Conservation (phyloP, 1,284 basidiomycete species). For the Gomphus sp. region DNA sequence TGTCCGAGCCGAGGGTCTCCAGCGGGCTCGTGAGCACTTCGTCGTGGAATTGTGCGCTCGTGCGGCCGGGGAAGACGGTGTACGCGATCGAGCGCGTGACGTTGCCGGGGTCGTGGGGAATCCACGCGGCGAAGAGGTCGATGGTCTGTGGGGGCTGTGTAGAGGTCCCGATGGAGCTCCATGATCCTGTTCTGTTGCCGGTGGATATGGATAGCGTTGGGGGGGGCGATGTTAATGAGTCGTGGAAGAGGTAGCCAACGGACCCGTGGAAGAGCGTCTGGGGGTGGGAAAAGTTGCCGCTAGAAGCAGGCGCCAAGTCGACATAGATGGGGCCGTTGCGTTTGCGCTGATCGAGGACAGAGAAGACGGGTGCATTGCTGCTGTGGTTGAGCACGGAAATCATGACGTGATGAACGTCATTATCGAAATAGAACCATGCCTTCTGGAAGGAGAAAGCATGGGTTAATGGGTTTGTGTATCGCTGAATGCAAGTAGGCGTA, state of each 20-base stretch:
- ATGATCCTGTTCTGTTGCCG: conserved; percentile 44
- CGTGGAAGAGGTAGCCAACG: conserved; percentile 19
- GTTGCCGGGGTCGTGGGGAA: conserved; percentile 31
- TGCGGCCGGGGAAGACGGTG: conserved; percentile 42
- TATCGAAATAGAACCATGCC: conserved; percentile 62
- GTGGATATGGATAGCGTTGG: conserved; percentile 32
- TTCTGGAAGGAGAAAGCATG: conserved; percentile 52
- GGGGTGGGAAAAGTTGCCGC: conserved; percentile 8
- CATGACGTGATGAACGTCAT: conserved; percentile 54
- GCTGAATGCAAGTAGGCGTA: conserved; percentile 9
- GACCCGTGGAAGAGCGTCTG: conserved; percentile 18
- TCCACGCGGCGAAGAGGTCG: conserved; percentile 53
- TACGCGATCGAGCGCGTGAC: conserved; percentile 23
- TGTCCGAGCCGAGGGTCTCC: conserved; percentile 34
- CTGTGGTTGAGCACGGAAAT: conserved; percentile 39
- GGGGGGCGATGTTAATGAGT: conserved; percentile 18
- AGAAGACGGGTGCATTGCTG: conserved; percentile 39
- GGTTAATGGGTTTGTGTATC: conserved; percentile 52
- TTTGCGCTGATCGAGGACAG: conserved; percentile 56
- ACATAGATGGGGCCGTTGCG: conserved; percentile 23
- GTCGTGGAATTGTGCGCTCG: conserved; percentile 21
- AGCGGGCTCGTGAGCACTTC: conserved; percentile 20
- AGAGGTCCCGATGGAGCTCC: conserved; percentile 58
- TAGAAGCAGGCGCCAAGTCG: neutral
- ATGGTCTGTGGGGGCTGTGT: conserved; percentile 39